Evolutionary conservation across 2,329 filamentous ascomycete species (phyloP).

Genomic region (Botrytis squamosa): DNA sequence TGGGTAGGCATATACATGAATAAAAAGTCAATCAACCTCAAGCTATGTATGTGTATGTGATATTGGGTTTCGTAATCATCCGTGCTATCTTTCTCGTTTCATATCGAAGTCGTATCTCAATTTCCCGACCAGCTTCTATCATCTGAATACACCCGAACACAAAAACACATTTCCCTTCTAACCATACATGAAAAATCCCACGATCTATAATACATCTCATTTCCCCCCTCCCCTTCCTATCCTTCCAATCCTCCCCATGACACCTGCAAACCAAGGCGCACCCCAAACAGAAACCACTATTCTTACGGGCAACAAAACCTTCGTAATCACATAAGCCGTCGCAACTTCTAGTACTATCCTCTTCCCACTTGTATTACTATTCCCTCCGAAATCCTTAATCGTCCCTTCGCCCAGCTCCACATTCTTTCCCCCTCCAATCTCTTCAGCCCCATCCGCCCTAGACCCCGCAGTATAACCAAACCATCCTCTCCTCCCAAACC

Average conservation of each 20-base stretch:
- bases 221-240: slow-evolving; percentile 21
- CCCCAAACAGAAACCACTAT: slow-evolving; percentile 79
- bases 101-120: not conserved
- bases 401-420: slow-evolving; percentile 31
- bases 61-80: not conserved
- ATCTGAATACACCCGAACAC: not conserved
- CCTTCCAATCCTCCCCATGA: slow-evolving; percentile 51
- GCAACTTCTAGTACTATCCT: slow-evolving; percentile 65
- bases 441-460: not conserved
- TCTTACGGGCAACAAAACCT: slow-evolving; percentile 75
- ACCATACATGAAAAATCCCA: not conserved
- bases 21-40: slow-evolving; percentile 4
- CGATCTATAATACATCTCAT: not conserved
- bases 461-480: slow-evolving; percentile 53
- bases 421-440: slow-evolving; percentile 27
- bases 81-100: not conserved
- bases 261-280: slow-evolving; percentile 86
- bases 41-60: not conserved
- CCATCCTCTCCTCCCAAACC: slow-evolving; percentile 78
- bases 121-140: not conserved
- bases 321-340: slow-evolving; percentile 87
- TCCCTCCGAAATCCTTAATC: slow-evolving; percentile 31
- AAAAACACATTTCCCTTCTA: not conserved
- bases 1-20: not conserved
- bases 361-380: slow-evolving; percentile 37